Base-by-base conservation (phyloP, 768 basidiomycete species). In the Kondoa malvinella region DNA sequence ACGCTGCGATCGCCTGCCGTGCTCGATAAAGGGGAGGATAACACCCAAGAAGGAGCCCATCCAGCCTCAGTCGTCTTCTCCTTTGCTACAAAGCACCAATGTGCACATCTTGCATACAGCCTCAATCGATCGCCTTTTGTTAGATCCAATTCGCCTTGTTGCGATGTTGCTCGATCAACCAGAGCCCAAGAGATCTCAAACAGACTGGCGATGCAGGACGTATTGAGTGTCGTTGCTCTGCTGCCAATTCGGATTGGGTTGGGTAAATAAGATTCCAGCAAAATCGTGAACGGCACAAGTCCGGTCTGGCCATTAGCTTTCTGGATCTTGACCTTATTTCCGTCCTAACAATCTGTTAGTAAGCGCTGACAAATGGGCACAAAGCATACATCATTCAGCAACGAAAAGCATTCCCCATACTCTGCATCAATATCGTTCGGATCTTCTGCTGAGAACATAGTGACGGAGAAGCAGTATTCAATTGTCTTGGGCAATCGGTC, bases 41-140 rank as follows among this genome's bases (percentile, higher is more conserved):
- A 21, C 29, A 63, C 17, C 29, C 29, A 63, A 31, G 32, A 30
- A 29, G 61, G 27, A 27, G n/a, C 15, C 61, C 27, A 30, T 27
- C 61, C 61, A 32, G n/a, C 4, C 32, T 63, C 61, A 21, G 21
- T 31, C 4, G 61, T 21, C 15, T 33, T 27, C 61, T 63, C 61
- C n/a, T 63, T 63, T 12, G 33, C 33, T 17, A 32, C 61, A 34
- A 63, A 63, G 21, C 29, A 63, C 61, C 61, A 63, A 32, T 63
- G 27, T 21, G 61, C 27, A 33, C 61, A 27, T 27, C 61, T 16
- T 26, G 61, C 61, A 33, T 63, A 63, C 27, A 63, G 29, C 14
- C 61, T 16, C 16, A 27, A 34, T n/a, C 31, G n/a, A 32, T 63
- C 61, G 61, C 61, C 61, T 32, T 63, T 63, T 3, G 27, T 31